Evolutionary conservation across 2,329 filamentous ascomycete genomes (phyloP), one percentile per base, ranked within the genome.

Genomic region (Fusarium sp.): DNA sequence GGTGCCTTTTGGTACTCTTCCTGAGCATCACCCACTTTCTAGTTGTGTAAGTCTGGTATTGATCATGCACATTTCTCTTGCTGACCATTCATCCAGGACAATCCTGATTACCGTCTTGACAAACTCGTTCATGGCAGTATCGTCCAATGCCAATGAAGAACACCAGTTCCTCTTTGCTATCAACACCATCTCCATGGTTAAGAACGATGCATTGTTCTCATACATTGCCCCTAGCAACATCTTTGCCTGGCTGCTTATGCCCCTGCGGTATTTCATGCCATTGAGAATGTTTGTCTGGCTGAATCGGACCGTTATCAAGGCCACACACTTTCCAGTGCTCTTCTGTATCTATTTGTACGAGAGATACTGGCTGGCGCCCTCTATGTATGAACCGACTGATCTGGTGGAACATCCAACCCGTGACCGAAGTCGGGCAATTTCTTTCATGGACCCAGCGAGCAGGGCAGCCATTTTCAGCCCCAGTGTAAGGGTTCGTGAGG

Each of bases 171-270:
- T 98, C 3, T 98, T 98, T 79, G 96, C 96, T 0, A 95, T 98
- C 81, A 98, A 98, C 80, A 97, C 96, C 6, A 97, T 98, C 59
- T 97, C 94, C 6, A 97, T 98, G 94, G 96, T 98, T 74, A 98
- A 98, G 82, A 98, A 96, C n/a, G 96, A 98, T 81, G 93, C 95
- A 0, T 86, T 98, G 0, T 98, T 98, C 85, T 97, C 94, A 5
- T 98, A 98, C 80, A 90, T 98, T 70, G 93, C 96, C 2, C 96
- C 96, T 0, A 93, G 93, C 16, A 98, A 98, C 80, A 93, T 98
- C 34, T 89, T 98, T 72, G 95, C 94, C 2, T 98, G 95, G 96
- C 80, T 96, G 1, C 86, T 98, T 31, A 95, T 95, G 78, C 96
- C 96, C 0, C 82, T 97, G 52, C 90, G 95, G 72, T 97, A 93